These are phyloP conservation scores for Russula compacta DNA, from an alignment of 768 basidiomycete species.

Conservation along the genomic window DNA sequence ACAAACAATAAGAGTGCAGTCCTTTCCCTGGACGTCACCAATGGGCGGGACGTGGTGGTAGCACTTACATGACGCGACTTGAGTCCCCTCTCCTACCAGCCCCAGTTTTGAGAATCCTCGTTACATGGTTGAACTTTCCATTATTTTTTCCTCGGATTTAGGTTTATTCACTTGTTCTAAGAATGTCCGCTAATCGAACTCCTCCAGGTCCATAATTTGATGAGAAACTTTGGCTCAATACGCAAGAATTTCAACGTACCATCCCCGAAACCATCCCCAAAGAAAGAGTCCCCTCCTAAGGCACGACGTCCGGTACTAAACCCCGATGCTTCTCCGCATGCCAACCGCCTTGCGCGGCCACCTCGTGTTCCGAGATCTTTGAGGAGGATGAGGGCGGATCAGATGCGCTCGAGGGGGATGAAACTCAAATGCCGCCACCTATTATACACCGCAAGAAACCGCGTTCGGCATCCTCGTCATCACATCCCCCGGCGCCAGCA, in stretches of 20 bases:
- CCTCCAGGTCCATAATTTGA: slow-evolving; percentile 29
- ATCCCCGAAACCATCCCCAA: slow-evolving; percentile 31
- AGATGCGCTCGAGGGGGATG: slow-evolving; percentile 36
- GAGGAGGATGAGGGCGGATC: slow-evolving; percentile 58
- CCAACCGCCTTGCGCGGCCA: slow-evolving; percentile 50
- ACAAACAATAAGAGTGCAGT: not conserved
- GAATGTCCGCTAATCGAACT: not conserved
- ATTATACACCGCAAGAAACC: slow-evolving; percentile 39
- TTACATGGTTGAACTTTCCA: not conserved
- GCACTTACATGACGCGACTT: not conserved
- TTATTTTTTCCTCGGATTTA: not conserved
- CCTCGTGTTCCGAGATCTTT: slow-evolving; percentile 54
- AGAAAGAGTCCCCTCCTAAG: slow-evolving; percentile 31
- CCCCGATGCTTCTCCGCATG: slow-evolving; percentile 38
- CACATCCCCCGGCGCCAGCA: slow-evolving; percentile 40
- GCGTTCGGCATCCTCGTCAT: slow-evolving; percentile 28
- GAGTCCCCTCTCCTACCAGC: not conserved
- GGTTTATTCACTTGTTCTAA: not conserved
- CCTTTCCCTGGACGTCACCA: not conserved
- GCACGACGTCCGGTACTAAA: slow-evolving; percentile 39
- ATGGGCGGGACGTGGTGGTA: not conserved
- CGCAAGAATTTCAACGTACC: slow-evolving; percentile 52
- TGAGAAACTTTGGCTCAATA: slow-evolving; percentile 55
- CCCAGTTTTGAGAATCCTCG: too few species aligned
- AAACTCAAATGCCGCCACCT: slow-evolving; percentile 31